Percentiles rank a stretch among this genome's conserved stretches.
These are phyloP conservation scores for Cairneyella variabilis DNA, from an alignment of 495 filamentous ascomycete genomes.

Conservation along the genomic window DNA sequence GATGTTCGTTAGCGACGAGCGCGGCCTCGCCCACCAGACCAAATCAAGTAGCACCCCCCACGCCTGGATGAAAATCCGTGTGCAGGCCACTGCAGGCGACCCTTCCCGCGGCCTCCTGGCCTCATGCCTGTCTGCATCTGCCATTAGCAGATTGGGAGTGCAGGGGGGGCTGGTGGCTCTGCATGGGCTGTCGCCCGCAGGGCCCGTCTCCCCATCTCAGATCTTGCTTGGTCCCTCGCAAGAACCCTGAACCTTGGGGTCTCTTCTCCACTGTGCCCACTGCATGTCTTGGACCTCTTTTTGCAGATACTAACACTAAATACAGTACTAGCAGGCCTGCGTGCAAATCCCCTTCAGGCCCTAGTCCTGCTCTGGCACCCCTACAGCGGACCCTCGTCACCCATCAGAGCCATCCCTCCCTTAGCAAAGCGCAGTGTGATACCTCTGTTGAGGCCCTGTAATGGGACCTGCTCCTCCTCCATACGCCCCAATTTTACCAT, in stretches of 20 bases:
- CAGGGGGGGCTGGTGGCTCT: not conserved
- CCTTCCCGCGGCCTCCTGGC: not conserved
- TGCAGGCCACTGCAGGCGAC: not conserved
- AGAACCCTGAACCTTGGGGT: slow-evolving; percentile 24
- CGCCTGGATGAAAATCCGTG: not conserved
- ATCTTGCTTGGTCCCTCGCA: slow-evolving; percentile 23
- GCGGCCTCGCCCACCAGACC: not conserved
- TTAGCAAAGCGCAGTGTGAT: no score
- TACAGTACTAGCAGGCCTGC: no score
- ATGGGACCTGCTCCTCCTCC: no score
- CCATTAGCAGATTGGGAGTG: not conserved
- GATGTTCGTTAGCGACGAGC: no score
- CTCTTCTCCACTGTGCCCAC: no score
- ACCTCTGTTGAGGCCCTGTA: no score
- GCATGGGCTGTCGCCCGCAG: no score
- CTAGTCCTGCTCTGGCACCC: no score
- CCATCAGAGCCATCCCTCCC: not conserved
- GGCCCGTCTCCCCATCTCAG: slow-evolving; percentile 6
- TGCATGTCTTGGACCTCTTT: slow-evolving; percentile 23
- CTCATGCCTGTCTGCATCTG: not conserved
- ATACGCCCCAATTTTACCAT: not conserved
- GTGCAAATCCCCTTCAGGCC: slow-evolving; percentile 17
- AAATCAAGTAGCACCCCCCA: not conserved
- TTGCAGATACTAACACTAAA: slow-evolving; percentile 19
- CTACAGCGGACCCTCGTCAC: no score